phyloP scores from a whole-genome alignment of 441 rosid genomes.

The Melastoma candidum region DNA sequence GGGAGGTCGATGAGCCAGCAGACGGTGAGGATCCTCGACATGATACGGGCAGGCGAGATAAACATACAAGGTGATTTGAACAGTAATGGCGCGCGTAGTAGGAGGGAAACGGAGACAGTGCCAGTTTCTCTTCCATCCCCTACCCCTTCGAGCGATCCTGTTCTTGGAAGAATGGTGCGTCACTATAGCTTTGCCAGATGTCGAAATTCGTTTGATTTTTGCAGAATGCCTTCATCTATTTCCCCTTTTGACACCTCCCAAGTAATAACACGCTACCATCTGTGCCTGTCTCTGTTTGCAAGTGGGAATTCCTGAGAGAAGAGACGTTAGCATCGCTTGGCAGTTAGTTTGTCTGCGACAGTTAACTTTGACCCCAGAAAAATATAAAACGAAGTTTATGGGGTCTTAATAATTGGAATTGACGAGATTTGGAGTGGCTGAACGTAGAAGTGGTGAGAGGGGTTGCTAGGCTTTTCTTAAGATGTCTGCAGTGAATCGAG shows the following conservation, averaged over 20 bases:
- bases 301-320: no score
- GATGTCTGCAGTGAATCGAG: no score
- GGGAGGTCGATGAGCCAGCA: constrained; percentile 55
- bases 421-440: no score
- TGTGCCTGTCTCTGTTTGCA: not conserved
- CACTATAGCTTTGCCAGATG: constrained; percentile 23
- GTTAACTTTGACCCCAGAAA: no score
- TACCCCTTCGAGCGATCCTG: constrained; percentile 80
- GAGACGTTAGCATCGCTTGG: no score
- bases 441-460: no score
- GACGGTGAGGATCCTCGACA: constrained; percentile 80
- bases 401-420: no score
- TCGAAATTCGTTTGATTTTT: constrained; percentile 14
- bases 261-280: not conserved
- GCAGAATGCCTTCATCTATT: constrained; percentile 7
- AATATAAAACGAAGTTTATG: no score
- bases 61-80: constrained; percentile 26
- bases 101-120: constrained; percentile 47
- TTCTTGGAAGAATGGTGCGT: constrained; percentile 70
- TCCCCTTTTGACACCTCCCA: not conserved
- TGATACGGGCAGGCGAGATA: constrained; percentile 70
- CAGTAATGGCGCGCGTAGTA: constrained; percentile 21
- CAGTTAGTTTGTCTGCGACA: no score
- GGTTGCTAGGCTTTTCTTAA: no score
- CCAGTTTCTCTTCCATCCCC: constrained; percentile 99